Evolutionary conservation across 129 eudicot genomes (phyloP), one percentile per base, ranked within the genome.

Genomic region (Ambrosia artemisiifolia): DNA sequence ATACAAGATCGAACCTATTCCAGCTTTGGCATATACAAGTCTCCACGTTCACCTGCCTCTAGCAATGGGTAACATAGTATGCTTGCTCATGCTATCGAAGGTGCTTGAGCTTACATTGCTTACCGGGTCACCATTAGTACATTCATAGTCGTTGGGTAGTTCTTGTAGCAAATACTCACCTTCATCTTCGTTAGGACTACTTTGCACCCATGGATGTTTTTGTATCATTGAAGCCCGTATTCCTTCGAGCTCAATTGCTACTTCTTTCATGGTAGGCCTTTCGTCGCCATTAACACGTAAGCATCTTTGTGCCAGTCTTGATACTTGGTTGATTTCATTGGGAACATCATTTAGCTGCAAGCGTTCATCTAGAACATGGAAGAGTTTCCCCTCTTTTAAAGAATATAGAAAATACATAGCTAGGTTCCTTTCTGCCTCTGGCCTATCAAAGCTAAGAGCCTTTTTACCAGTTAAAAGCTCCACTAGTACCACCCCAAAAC

Each of bases 401-500:
- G 28, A 24, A 24, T 24, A 24, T 1, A 24, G 28, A 1, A 24
- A 24, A 24, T 1, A 24, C 0, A 24, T 24, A 24, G 28, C 28
- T 1, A 24, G 28, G 28, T 24, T 24, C 28, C 28, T 24, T 1
- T 24, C 28, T 24, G 28, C 28, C 28, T 24, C 28, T 24, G 28
- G 28, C 28, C 28, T 24, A 24, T 24, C 28, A 24, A 0, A 24
- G 28, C 28, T 24, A 24, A 24, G 28, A 24, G 28, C 85, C 34
- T 70, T 81, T 59, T 49, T 77, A 9, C 85, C 79, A 0, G 83
- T 73, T 49, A 84, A 30, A 13, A 84, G 76, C 69, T 84, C 88
- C 43, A 77, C 83, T 0, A 84, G 60, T 11, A 73, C 83, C 2
- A 79, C 83, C 48, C 85, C 88, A 17, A 84, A 84, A 36, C 88